Percentiles rank a stretch among this genome's conserved stretches.
Conservation (phyloP, 176 grass and related monocot species). For the Paspalum notatum region DNA sequence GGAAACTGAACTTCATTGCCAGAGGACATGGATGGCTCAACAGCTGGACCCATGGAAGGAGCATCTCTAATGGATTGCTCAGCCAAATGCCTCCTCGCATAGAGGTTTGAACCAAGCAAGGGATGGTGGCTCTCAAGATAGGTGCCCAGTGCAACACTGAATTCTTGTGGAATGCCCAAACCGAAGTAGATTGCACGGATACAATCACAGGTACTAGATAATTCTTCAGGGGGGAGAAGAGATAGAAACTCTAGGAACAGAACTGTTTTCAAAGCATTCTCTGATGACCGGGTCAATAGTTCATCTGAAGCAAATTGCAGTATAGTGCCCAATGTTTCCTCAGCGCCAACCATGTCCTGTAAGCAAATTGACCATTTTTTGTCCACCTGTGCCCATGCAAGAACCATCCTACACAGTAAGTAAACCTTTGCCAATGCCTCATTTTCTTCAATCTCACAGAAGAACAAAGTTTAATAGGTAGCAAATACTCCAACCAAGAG, state of each 20-base stretch:
- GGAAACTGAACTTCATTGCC: conserved; percentile 15
- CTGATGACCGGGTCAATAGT: not conserved
- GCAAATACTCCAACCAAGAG: not conserved
- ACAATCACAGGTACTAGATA: conserved; percentile 27
- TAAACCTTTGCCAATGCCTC: conserved; percentile 13
- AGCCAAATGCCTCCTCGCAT: conserved; percentile 34
- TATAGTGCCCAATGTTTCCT: conserved; percentile 28
- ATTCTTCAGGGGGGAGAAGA: conserved; percentile 41
- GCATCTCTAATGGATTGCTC: not conserved
- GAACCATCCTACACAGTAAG: conserved; percentile 22
- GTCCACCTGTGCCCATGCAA: conserved; percentile 49
- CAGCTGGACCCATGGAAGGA: conserved; percentile 39
- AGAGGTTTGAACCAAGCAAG: conserved; percentile 16
- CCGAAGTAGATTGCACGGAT: conserved; percentile 33
- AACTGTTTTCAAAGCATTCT: conserved; percentile 33
- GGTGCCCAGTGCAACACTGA: conserved; percentile 4
- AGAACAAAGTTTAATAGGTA: not conserved
- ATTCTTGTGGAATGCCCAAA: conserved; percentile 30
- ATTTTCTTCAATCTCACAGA: not conserved
- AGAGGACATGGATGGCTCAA: conserved; percentile 1
- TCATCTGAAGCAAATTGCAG: conserved; percentile 32
- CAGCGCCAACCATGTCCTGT: conserved; percentile 16
- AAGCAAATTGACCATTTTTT: conserved; percentile 54
- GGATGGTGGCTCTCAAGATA: conserved; percentile 13
- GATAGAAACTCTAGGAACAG: conserved; percentile 40